Evolutionary conservation across 169 alveolate genomes (phyloP).

Genomic region (Amoebophrya sp.): DNA sequence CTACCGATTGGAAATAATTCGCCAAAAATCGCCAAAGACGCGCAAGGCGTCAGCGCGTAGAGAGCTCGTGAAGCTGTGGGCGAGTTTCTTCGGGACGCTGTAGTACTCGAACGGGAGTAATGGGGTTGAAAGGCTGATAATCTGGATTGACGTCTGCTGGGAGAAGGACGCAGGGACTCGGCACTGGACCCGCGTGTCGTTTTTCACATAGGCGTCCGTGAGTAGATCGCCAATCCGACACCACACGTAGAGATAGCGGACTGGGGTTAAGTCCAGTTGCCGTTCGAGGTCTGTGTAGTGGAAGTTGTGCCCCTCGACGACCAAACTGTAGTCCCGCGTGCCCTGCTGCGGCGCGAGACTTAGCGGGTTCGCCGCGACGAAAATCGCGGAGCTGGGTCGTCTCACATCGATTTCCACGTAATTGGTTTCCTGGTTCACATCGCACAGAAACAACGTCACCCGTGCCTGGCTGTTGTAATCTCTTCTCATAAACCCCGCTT

Average conservation of each 20-base stretch:
- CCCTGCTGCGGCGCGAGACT: neutral
- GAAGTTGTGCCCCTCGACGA: neutral
- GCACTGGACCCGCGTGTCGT: neutral
- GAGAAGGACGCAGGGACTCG: neutral
- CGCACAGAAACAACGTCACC: neutral
- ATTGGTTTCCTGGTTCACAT: neutral
- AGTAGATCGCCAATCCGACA: neutral
- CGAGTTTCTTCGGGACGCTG: neutral
- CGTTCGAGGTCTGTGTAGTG: conserved; percentile 14
- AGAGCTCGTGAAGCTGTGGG: neutral
- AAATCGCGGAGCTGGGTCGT: neutral
- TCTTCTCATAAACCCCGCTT: neutral
- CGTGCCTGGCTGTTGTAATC: neutral
- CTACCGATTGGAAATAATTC: neutral
- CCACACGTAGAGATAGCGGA: neutral
- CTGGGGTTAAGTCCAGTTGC: neutral
- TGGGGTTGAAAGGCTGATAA: neutral
- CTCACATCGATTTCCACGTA: neutral
- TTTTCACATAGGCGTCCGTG: neutral
- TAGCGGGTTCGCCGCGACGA: neutral
- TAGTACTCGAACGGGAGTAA: neutral
- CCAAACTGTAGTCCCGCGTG: neutral
- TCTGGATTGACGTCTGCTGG: neutral
- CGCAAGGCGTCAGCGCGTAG: neutral
- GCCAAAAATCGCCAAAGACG: neutral